These are phyloP conservation scores for Yamadazyma insecticola DNA, from an alignment of 805 yeast genomes.

Conservation along the genomic window DNA sequence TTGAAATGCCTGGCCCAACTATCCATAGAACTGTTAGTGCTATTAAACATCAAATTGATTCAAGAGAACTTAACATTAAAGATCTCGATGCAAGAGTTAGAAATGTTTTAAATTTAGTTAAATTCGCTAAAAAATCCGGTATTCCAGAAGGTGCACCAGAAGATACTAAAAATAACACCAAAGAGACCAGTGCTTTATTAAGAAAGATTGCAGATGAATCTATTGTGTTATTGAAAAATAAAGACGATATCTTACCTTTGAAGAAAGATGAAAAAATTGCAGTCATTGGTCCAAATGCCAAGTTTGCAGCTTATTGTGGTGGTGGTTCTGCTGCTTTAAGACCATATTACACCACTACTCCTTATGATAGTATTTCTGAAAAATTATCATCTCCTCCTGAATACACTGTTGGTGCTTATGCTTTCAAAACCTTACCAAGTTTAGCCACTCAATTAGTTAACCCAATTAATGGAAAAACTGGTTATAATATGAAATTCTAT, in stretches of 20 bases:
- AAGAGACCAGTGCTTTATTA: constrained; percentile 39
- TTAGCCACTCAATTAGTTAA: constrained; percentile 17
- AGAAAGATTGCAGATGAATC: constrained; percentile 43
- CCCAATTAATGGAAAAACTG: constrained; percentile 17
- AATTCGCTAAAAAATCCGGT: constrained; percentile 35
- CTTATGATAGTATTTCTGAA: constrained; percentile 17
- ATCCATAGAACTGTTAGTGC: constrained; percentile 38
- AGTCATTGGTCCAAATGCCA: constrained; percentile 31
- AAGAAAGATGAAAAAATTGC: constrained; percentile 27
- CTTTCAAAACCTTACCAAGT: constrained; percentile 25
- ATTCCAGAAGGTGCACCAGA: constrained; percentile 35
- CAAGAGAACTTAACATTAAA: constrained; percentile 36
- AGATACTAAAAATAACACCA: constrained; percentile 34
- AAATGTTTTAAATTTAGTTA: constrained; percentile 43
- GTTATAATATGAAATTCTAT: constrained; percentile 20
- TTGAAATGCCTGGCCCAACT: constrained; percentile 69
- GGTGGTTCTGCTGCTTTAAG: constrained; percentile 30
- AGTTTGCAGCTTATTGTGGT: constrained; percentile 26
- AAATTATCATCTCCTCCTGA: constrained; percentile 15
- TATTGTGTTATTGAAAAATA: constrained; percentile 27
- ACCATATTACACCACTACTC: constrained; percentile 25
- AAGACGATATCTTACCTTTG: constrained; percentile 22
- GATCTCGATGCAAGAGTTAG: constrained; percentile 47
- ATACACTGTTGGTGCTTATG: constrained; percentile 29
- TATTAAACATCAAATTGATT: constrained; percentile 37